phyloP scores from a whole-genome alignment of 2,329 filamentous ascomycete genomes.

The Beauveria sp. region DNA sequence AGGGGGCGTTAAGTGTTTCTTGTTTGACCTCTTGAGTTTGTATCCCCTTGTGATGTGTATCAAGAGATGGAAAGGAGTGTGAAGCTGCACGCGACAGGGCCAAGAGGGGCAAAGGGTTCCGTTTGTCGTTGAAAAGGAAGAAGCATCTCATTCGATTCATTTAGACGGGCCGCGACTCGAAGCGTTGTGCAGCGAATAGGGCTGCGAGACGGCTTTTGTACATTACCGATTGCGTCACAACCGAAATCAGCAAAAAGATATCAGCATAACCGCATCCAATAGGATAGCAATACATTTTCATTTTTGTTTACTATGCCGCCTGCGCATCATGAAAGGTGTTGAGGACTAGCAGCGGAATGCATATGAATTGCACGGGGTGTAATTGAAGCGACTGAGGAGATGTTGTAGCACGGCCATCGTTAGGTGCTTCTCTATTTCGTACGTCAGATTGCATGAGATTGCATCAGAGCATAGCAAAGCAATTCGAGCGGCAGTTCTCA shows the following conservation, averaged over 20 bases:
- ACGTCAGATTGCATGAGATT: too few species aligned
- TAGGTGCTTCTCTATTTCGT: too few species aligned
- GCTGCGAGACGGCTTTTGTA: neutral
- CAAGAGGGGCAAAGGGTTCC: neutral
- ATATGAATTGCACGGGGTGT: too few species aligned
- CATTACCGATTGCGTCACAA: neutral
- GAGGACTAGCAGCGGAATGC: too few species aligned
- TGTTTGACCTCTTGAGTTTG: neutral
- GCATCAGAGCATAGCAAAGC: too few species aligned
- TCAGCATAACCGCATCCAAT: neutral
- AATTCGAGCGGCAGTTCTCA: too few species aligned
- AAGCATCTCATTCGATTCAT: neutral
- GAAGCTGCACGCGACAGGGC: neutral
- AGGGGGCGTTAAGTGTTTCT: neutral
- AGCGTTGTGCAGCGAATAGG: neutral
- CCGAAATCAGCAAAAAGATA: neutral
- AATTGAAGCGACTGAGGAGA: too few species aligned
- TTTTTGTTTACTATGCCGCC: neutral
- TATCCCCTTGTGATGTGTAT: neutral
- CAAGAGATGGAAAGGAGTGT: neutral
- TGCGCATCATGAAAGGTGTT: neutral
- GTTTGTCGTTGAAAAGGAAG: neutral
- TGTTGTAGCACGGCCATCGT: too few species aligned
- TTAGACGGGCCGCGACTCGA: neutral
- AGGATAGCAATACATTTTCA: conserved; percentile 5